Base-by-base conservation (phyloP, 2,329 filamentous ascomycete genomes). In the Annulohypoxylon truncatum region DNA sequence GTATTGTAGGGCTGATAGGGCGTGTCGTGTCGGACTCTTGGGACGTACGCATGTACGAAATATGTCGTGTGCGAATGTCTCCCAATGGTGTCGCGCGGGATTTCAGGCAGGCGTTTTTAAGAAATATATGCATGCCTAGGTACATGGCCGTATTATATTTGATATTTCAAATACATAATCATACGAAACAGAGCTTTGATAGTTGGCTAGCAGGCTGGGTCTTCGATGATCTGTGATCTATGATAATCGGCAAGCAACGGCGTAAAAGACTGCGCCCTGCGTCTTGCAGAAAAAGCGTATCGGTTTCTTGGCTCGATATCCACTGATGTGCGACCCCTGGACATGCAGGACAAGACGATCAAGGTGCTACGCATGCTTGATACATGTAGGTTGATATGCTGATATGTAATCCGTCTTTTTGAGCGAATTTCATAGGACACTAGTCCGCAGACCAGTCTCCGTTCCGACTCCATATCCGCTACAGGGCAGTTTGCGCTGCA, bases 1-100 rank as follows among this genome's bases (percentile, higher is more conserved):
- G 58, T 35, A n/a, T 26, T 35, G 40, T 69, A 69, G 64, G 67
- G 67, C 67, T 69, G 64, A 62, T 59, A 67, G 50, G 64, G 60
- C 60, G 28, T 22, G 50, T 29, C 6, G 15, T 46, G 56, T 64
- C 59, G 51, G 63, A 22, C 15, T 47, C 22, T 46, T 55, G 15
- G 22, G 44, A 58, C 31, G 13, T 42, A 35, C 29, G 28, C n/a
- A 51, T 59, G 59, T 57, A 52, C 28, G 42, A 53, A 46, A 54
- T 51, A 35, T 51, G 46, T 59, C n/a, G 35, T 57, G 40, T 51
- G 51, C 52, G 6, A 33, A 28, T 12, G 24, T 44, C 18, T 42
- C 47, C 47, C 40, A 56, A 42, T 28, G 42, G 28, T 47, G 40
- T 48, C 46, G 46, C 31, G 53, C 26, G 29, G 42, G 18, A 29